These are phyloP conservation scores for Hura crepitans DNA, from an alignment of 441 rosid genomes.

Conservation along the genomic window DNA sequence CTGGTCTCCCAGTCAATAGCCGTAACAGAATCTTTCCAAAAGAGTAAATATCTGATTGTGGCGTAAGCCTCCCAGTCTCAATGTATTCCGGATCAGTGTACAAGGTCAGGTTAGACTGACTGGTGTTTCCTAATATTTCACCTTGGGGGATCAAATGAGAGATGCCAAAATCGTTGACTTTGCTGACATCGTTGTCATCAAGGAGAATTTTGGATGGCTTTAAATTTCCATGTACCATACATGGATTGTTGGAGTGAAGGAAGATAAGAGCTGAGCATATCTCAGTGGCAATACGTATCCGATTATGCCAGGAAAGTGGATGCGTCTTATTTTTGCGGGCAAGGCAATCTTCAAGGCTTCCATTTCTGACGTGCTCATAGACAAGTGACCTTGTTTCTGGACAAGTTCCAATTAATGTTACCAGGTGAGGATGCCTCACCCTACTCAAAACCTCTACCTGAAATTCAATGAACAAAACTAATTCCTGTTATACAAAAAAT, in stretches of 20 bases:
- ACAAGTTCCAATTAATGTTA: constrained; percentile 69
- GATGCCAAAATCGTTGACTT: constrained; percentile 61
- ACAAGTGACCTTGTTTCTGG: constrained; percentile 73
- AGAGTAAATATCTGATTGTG: constrained; percentile 69
- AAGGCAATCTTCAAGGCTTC: constrained; percentile 73
- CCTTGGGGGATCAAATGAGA: constrained; percentile 41
- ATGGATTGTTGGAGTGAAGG: constrained; percentile 78
- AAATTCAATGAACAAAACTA: constrained; percentile 26
- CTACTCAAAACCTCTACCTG: constrained; percentile 79
- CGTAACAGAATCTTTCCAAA: constrained; percentile 71
- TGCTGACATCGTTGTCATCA: constrained; percentile 60
- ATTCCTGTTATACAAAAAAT: background rate
- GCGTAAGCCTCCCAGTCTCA: constrained; percentile 44
- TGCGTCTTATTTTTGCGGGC: constrained; percentile 41
- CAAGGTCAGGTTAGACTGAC: constrained; percentile 26
- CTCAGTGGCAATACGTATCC: constrained; percentile 57
- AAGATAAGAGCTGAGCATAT: constrained; percentile 83
- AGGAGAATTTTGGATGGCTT: constrained; percentile 80
- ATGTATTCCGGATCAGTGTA: constrained; percentile 56
- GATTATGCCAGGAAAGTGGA: constrained; percentile 69
- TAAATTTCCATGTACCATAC: constrained; percentile 71
- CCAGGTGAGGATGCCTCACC: constrained; percentile 85
- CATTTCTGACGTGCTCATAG: constrained; percentile 60
- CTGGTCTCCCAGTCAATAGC: constrained; percentile 68
- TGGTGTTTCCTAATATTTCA: constrained; percentile 7